Evolutionary conservation across 768 basidiomycete species (phyloP).

Genomic region (Tricholomella constricta): DNA sequence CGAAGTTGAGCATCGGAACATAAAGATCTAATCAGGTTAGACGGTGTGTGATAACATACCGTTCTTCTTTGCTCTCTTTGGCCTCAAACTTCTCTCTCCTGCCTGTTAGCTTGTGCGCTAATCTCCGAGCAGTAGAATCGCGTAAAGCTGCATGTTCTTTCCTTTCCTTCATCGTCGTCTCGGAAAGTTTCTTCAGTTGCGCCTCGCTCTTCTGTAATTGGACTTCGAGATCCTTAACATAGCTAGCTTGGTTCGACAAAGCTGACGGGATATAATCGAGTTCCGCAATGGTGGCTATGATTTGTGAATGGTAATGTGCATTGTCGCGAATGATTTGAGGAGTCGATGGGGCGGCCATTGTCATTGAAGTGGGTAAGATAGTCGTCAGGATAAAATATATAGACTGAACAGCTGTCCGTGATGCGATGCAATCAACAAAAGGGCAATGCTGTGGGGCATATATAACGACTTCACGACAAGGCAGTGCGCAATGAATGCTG

Average conservation of each 20-base stretch:
- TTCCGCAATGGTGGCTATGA: slow-evolving; percentile 34
- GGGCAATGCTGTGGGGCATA: neutral
- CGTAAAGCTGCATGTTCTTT: slow-evolving; percentile 44
- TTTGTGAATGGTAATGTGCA: slow-evolving; percentile 38
- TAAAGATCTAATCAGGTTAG: neutral
- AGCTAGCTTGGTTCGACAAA: slow-evolving; percentile 35
- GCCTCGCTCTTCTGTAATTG: slow-evolving; percentile 25
- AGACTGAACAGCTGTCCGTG: too few species aligned
- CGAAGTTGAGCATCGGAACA: neutral
- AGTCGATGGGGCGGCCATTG: slow-evolving; percentile 22
- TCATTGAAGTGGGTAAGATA: neutral
- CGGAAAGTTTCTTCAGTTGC: slow-evolving; percentile 29
- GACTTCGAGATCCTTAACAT: slow-evolving; percentile 35
- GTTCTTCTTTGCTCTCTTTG: slow-evolving; percentile 46
- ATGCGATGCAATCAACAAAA: neutral
- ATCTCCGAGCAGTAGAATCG: slow-evolving; percentile 39
- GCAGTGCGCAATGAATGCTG: neutral
- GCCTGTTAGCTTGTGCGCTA: slow-evolving; percentile 43
- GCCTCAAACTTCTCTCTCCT: slow-evolving; percentile 43
- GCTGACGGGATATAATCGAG: slow-evolving; percentile 44
- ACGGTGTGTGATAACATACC: slow-evolving; percentile 31
- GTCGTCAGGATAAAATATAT: neutral
- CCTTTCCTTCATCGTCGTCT: slow-evolving; percentile 45
- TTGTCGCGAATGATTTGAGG: slow-evolving; percentile 38
- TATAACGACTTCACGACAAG: neutral